A percentile compares a stretch with the other conserved stretches of the same genome.
Conservation (phyloP, 129 eudicot genomes). For the Heracleum sosnowskyi region DNA sequence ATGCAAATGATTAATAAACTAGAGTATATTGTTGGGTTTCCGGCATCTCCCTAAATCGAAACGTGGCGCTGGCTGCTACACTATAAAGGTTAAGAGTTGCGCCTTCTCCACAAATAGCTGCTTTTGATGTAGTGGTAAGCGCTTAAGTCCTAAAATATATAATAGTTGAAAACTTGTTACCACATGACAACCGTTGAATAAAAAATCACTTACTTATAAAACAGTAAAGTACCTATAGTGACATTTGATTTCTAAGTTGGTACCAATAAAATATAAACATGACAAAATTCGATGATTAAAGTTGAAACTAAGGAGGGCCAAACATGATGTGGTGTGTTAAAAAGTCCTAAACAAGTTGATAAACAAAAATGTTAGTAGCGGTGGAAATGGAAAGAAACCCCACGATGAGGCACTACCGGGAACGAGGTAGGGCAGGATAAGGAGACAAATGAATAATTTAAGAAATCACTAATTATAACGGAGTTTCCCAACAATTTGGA, state of each 20-base stretch:
- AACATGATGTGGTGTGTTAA: not conserved
- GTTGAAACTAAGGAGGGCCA: not conserved
- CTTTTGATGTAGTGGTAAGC: no score
- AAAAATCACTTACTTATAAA: not conserved
- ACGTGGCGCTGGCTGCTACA: no score
- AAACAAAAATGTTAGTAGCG: not conserved
- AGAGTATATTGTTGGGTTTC: no score
- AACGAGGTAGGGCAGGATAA: not conserved
- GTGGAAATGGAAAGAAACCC: constrained; percentile 1
- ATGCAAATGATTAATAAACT: no score
- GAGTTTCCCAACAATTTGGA: not conserved
- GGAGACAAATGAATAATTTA: not conserved
- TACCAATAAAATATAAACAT: not conserved
- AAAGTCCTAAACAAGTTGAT: not conserved
- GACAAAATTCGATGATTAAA: not conserved
- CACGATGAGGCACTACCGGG: not conserved
- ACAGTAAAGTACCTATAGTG: not conserved
- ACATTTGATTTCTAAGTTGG: not conserved
- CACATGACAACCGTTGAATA: not conserved
- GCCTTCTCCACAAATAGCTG: no score
- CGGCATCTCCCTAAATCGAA: no score
- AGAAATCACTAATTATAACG: not conserved
- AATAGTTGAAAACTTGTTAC: not conserved
- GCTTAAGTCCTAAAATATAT: no score
- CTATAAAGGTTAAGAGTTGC: no score